phyloP scores from a whole-genome alignment of 164 flowering plant species.

The Berberis vulgaris region DNA sequence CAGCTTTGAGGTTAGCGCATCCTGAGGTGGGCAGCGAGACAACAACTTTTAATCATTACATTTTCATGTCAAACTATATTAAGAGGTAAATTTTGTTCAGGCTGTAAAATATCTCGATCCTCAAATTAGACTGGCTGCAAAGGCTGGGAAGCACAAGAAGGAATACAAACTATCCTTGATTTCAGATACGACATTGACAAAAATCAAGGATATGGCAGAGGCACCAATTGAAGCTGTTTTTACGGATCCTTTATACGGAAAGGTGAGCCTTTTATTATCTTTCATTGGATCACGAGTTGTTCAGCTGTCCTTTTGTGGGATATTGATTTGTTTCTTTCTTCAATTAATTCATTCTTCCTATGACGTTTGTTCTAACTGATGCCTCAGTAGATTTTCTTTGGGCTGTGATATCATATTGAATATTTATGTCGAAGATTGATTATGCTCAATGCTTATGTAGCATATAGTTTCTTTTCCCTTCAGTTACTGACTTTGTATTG shows the following conservation, averaged over 20 bases:
- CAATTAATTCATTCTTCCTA: too few species aligned
- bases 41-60: not conserved
- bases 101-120: slow-evolving; percentile 88
- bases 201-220: slow-evolving; percentile 56
- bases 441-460: too few species aligned
- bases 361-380: too few species aligned
- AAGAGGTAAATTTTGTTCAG: slow-evolving; percentile 26
- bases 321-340: not conserved
- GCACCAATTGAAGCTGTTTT: slow-evolving; percentile 76
- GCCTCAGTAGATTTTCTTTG: too few species aligned
- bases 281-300: not conserved
- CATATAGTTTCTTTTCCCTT: too few species aligned
- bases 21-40: slow-evolving; percentile 48
- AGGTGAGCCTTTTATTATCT: slow-evolving; percentile 36
- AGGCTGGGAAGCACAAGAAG: slow-evolving; percentile 79
- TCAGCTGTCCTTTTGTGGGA: not conserved
- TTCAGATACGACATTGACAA: slow-evolving; percentile 54
- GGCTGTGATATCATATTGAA: too few species aligned
- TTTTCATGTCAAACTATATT: slow-evolving; percentile 3
- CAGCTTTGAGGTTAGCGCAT: slow-evolving; percentile 80
- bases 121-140: slow-evolving; percentile 80
- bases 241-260: slow-evolving; percentile 85
- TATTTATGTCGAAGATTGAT: too few species aligned
- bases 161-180: slow-evolving; percentile 72
- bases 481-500: not conserved